Evolutionary conservation across 1,284 basidiomycete species (phyloP).

Genomic region (Xanthoconium separans): DNA sequence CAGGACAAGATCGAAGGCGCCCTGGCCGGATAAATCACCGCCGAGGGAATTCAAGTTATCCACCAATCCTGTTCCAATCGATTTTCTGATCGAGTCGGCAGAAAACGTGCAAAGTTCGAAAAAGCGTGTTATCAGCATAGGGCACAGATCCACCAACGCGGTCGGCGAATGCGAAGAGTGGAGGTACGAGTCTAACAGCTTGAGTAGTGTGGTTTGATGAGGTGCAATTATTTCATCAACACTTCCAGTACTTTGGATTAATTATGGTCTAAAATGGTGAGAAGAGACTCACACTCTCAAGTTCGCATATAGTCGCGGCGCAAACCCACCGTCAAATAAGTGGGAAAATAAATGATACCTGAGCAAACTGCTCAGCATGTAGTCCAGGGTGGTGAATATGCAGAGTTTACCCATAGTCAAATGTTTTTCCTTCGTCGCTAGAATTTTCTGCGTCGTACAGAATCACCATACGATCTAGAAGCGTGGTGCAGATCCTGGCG

Average conservation of each 20-base stretch:
- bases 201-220: slow-evolving; percentile 81
- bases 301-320: slow-evolving; percentile 49
- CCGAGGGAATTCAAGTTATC: not conserved
- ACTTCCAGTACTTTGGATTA: slow-evolving; percentile 39
- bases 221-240: slow-evolving; percentile 74
- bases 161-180: slow-evolving; percentile 41
- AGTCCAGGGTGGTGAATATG: not conserved
- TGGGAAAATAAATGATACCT: slow-evolving; percentile 59
- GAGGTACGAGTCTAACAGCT: slow-evolving; percentile 80
- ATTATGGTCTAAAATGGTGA: not conserved
- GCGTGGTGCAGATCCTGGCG: slow-evolving; percentile 54
- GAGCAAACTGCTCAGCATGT: slow-evolving; percentile 6
- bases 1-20: slow-evolving; percentile 60
- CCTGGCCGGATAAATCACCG: slow-evolving; percentile 7
- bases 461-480: slow-evolving; percentile 67
- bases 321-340: slow-evolving; percentile 49
- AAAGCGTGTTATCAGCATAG: slow-evolving; percentile 53
- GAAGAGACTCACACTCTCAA: slow-evolving; percentile 47
- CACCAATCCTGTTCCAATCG: slow-evolving; percentile 36
- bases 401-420: slow-evolving; percentile 65
- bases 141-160: slow-evolving; percentile 44
- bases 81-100: slow-evolving; percentile 48
- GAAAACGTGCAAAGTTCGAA: slow-evolving; percentile 54
- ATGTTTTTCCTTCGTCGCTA: slow-evolving; percentile 60
- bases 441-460: slow-evolving; percentile 65